Percentiles rank a stretch among this genome's conserved stretches.
These are phyloP conservation scores for Leucosporidium scottii DNA, from an alignment of 768 basidiomycete species.

Conservation along the genomic window DNA sequence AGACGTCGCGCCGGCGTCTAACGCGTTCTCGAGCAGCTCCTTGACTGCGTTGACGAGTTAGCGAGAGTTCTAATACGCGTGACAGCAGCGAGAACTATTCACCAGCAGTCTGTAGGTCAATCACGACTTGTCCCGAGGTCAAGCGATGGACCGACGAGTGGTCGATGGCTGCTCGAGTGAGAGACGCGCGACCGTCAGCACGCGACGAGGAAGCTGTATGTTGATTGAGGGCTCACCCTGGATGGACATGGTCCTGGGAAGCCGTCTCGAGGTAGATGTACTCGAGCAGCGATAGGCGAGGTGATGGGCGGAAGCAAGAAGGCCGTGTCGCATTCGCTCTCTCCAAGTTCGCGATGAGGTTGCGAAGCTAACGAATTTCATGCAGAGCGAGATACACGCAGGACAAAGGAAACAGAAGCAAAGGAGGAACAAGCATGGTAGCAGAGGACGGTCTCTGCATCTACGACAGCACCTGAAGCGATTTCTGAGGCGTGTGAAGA, in stretches of 20 bases:
- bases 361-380: neutral
- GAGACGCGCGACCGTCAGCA: neutral
- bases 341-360: neutral
- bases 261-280: neutral
- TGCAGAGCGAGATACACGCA: neutral
- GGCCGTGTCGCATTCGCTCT: neutral
- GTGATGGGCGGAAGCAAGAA: neutral
- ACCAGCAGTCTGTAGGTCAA: conserved; percentile 77
- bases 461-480: neutral
- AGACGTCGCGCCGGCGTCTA: conserved; percentile 82
- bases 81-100: neutral
- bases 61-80: neutral
- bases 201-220: neutral
- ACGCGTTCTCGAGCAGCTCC: conserved; percentile 90
- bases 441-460: neutral
- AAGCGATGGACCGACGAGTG: conserved; percentile 60
- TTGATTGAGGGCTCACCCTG: neutral
- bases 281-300: neutral
- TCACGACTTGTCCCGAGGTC: conserved; percentile 88
- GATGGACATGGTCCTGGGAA: neutral
- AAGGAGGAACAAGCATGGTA: neutral
- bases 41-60: conserved; percentile 51
- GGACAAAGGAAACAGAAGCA: neutral
- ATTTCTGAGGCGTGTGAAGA: neutral
- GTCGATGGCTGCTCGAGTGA: conserved; percentile 34